Percentiles rank a stretch among this genome's conserved stretches.
These are phyloP conservation scores for Nicotiana rustica DNA, from an alignment of 305 asterid genomes.

Conservation along the genomic window DNA sequence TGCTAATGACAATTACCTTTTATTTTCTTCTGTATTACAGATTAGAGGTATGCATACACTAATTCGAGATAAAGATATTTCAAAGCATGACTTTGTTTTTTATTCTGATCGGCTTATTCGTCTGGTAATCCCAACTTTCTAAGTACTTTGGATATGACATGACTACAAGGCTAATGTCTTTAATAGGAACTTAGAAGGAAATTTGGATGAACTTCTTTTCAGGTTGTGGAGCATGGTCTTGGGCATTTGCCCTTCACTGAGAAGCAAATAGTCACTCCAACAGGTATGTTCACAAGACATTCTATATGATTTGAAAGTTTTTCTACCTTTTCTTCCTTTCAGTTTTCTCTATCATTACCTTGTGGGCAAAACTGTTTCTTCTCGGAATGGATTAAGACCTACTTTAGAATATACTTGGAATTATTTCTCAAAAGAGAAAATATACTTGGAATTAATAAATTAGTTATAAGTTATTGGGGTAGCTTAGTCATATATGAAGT, in stretches of 20 bases:
- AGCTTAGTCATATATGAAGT: neutral
- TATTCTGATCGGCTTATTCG: constrained; percentile 98
- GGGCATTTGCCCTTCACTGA: constrained; percentile 97
- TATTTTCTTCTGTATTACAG: constrained; percentile 56
- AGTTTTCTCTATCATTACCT: constrained; percentile 17
- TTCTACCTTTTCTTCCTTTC: constrained; percentile 9
- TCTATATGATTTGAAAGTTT: constrained; percentile 12
- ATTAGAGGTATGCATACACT: constrained; percentile 99
- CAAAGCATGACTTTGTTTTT: constrained; percentile 96
- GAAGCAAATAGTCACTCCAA: constrained; percentile 94
- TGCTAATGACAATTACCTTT: constrained; percentile 13
- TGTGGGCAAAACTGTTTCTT: neutral
- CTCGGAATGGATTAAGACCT: neutral
- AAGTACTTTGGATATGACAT: constrained; percentile 30
- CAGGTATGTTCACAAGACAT: constrained; percentile 59
- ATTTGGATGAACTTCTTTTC: constrained; percentile 36
- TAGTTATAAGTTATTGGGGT: constrained; percentile 8
- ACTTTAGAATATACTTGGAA: constrained; percentile 19
- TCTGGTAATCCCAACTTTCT: constrained; percentile 65
- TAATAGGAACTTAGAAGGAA: constrained; percentile 11
- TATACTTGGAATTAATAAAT: neutral
- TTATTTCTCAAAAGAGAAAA: no score
- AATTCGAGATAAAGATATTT: constrained; percentile 88
- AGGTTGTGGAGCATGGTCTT: constrained; percentile 99
- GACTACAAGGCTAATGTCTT: neutral